phyloP scores from a whole-genome alignment of 2,329 filamentous ascomycete genomes.

The Pestalotiopsis sp. region DNA sequence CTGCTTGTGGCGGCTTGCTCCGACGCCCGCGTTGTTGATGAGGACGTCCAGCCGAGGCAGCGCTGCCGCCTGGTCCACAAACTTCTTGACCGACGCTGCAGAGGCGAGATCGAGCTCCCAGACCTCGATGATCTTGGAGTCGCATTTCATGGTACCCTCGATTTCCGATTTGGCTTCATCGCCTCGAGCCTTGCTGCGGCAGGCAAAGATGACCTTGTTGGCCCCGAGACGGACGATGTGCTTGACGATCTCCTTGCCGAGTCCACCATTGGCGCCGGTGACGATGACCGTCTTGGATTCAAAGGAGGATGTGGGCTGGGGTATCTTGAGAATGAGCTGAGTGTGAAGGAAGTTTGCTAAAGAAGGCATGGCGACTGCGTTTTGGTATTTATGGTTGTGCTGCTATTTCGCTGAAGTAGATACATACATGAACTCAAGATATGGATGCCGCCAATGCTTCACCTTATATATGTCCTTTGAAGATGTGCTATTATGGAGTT shows the following conservation, averaged over 20 bases:
- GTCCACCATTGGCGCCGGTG: constrained; percentile 2
- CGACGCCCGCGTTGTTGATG: constrained; percentile 45
- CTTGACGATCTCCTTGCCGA: constrained; percentile 18
- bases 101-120: constrained; percentile 46
- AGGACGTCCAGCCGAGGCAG: constrained; percentile 45
- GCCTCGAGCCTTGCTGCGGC: constrained; percentile 31
- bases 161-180: background rate
- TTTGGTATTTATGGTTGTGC: background rate
- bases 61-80: constrained; percentile 33
- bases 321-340: constrained; percentile 19
- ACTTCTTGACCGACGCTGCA: constrained; percentile 41
- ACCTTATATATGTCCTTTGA: background rate
- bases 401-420: background rate
- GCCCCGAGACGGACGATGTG: constrained; percentile 27
- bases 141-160: background rate
- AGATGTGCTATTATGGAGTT: no score
- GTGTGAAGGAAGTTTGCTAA: constrained; percentile 18
- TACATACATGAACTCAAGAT: background rate
- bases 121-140: constrained; percentile 34
- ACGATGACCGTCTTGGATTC: background rate
- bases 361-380: constrained; percentile 14
- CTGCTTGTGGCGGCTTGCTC: constrained; percentile 35
- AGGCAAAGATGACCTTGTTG: constrained; percentile 41
- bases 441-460: background rate
- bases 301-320: constrained; percentile 11